Evolutionary conservation across 2,329 filamentous ascomycete species (phyloP).

Genomic region (Podosphaera fusca): DNA sequence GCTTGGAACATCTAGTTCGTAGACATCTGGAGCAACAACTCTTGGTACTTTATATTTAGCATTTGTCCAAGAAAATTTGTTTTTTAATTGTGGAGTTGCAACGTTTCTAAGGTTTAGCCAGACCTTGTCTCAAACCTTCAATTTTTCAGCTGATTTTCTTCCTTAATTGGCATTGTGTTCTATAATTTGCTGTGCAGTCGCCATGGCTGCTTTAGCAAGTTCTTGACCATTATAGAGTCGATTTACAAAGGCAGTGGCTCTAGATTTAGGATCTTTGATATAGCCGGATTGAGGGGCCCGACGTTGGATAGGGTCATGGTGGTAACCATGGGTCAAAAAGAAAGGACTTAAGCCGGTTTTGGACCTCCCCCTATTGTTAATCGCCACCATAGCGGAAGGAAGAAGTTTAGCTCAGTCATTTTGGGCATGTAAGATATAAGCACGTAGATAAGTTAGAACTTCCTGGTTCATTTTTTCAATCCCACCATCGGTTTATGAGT

Average conservation of each 20-base stretch:
- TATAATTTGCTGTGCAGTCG: not conserved
- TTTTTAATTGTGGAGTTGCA: no score
- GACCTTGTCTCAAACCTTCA: not conserved
- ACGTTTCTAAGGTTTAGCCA: not conserved
- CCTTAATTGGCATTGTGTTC: not conserved
- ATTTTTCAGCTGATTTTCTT: not conserved
- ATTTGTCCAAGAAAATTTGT: not conserved
- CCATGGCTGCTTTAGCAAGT: not conserved
- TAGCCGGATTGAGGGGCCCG: no score
- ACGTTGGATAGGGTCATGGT: no score
- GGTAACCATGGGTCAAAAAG: no score
- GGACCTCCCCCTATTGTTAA: no score
- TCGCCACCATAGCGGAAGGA: no score
- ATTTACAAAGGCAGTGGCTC: not conserved
- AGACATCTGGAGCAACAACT: no score
- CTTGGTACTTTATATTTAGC: not conserved
- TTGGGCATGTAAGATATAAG: no score
- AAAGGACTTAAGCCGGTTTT: no score
- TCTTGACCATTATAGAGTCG: not conserved
- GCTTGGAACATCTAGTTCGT: not conserved
- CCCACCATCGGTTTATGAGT: no score
- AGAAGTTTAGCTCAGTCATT: no score
- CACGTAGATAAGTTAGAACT: not conserved
- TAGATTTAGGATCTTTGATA: no score
- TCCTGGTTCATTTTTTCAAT: not conserved